Conservation (phyloP, 495 filamentous ascomycete genomes). For the Usnea hakonensis region DNA sequence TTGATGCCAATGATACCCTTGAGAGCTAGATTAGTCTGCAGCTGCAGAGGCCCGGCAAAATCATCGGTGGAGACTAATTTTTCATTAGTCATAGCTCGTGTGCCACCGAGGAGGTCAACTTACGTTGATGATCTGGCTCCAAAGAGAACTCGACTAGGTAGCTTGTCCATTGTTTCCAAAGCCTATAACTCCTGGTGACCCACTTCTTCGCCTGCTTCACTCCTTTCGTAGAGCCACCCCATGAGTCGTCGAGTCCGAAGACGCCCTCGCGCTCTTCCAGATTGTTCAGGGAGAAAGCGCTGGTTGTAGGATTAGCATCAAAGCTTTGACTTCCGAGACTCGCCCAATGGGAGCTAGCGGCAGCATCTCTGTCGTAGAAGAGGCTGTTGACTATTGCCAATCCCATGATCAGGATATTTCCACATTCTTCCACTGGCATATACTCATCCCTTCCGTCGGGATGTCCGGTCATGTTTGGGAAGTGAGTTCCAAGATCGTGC, state of each 20-base stretch:
- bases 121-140: constrained; percentile 74
- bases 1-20: constrained; percentile 94
- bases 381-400: constrained; percentile 78
- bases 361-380: constrained; percentile 54
- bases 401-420: constrained; percentile 94
- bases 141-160: constrained; percentile 86
- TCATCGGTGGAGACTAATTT: constrained; percentile 76
- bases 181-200: constrained; percentile 57
- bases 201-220: constrained; percentile 46
- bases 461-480: constrained; percentile 90
- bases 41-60: constrained; percentile 87
- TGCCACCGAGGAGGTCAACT: constrained; percentile 17
- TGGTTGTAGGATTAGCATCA: constrained; percentile 19
- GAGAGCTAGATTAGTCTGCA: constrained; percentile 87
- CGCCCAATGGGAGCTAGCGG: constrained; percentile 46
- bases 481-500: constrained; percentile 84
- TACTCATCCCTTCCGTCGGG: constrained; percentile 83
- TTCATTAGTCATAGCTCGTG: neutral
- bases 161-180: constrained; percentile 90
- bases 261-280: constrained; percentile 40
- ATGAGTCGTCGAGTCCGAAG: constrained; percentile 42
- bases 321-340: constrained; percentile 23
- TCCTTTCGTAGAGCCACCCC: constrained; percentile 45
- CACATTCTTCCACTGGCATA: constrained; percentile 96
- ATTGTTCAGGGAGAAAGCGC: constrained; percentile 37